phyloP scores from a whole-genome alignment of 305 asterid genomes.

The Solanum hybrid region DNA sequence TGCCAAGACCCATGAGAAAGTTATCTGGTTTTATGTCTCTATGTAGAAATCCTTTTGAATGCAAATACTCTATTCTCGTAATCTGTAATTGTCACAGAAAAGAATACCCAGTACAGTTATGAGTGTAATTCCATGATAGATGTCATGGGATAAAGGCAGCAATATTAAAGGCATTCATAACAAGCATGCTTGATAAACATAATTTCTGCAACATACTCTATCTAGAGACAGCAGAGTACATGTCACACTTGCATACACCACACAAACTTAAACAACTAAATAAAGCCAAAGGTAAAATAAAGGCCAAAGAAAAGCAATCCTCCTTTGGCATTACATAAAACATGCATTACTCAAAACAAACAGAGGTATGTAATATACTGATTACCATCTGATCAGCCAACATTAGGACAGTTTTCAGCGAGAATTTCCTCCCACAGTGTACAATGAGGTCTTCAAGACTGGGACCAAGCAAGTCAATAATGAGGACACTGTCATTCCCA shows the following conservation, averaged over 20 bases:
- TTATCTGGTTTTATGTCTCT: conserved; percentile 96
- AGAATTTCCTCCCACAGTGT: conserved; percentile 79
- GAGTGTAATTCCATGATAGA: not conserved
- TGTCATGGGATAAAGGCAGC: not conserved
- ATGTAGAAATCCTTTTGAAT: conserved; percentile 88
- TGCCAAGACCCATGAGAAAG: conserved; percentile 97
- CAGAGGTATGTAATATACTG: not conserved
- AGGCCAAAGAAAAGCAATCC: not conserved
- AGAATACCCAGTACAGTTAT: not conserved
- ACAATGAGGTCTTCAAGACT: conserved; percentile 95
- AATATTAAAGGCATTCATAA: not conserved
- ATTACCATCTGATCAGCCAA: conserved; percentile 97
- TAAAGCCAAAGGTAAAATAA: not conserved
- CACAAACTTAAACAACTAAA: not conserved
- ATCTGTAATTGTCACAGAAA: conserved; percentile 27
- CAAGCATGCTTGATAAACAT: not conserved
- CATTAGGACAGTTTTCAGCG: conserved; percentile 82
- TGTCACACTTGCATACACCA: not conserved
- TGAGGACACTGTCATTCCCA: conserved; percentile 84
- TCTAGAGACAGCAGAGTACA: not conserved
- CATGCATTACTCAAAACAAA: not conserved
- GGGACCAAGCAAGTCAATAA: conserved; percentile 83
- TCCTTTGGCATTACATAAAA: not conserved
- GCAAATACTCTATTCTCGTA: conserved; percentile 79
- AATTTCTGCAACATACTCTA: not conserved